Base-by-base conservation (phyloP, 176 grass and related monocot genomes). In the Bromus sterilis region DNA sequence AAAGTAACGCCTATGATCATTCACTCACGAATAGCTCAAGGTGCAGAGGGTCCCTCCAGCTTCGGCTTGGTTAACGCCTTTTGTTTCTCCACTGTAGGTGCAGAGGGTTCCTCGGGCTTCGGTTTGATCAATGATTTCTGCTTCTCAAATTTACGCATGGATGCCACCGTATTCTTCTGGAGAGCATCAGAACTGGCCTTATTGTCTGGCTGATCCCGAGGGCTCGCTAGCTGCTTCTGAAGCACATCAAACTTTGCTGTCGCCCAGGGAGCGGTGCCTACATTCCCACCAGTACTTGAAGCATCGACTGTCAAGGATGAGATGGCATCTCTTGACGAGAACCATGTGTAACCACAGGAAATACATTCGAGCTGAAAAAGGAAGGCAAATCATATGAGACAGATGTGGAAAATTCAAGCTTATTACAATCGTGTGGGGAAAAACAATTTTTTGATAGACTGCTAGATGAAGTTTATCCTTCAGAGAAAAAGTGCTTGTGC, bases 171-270 rank as follows among this genome's bases (percentile, higher is more conserved):
- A 31, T 84, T 87, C 89, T 89, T 98, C 56, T 91, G 83, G 34
- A 91, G 49, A 16, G 56, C 48, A 78, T 91, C 74, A 8, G 66
- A 28, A 32, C 57, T 11, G 14, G 85, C 13, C 34, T 92, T 90
- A 39, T 86, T 94, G 46, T 87, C 91, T 4, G 87, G 71, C 59
- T 84, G 82, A 61, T 90, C 88, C 0, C 90, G 87, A 35, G 92
- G 94, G 62, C 91, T 95, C 4, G 68, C 34, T 25, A 99, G 71
- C 53, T 94, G 71, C 82, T 91, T 98, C 89, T 99, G 89, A 14
- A 95, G 61, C 31, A 91, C 91, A 20, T 99, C 96, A 26, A 99
- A 99, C 60, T 99, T 99, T 5, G 91, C 51, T 26, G 96, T 91
- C 13, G 91, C 93, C 88, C 78, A 91, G 1, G 96, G 91, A 32